Evolutionary conservation across 331 rosid genomes (phyloP).

Genomic region (Malus hybrid): DNA sequence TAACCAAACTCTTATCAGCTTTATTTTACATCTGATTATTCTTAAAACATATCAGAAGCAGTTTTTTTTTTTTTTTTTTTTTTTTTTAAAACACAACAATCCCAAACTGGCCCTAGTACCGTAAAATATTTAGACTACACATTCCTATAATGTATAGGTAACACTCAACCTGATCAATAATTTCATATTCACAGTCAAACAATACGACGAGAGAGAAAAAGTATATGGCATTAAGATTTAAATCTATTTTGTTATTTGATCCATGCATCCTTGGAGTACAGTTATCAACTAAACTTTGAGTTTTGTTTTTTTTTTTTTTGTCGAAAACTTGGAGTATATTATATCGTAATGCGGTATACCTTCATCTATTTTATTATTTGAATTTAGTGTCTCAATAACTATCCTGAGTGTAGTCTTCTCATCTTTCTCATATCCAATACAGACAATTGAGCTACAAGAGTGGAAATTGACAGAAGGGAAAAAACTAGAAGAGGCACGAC

Average conservation of each 20-base stretch:
- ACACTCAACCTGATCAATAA: not conserved
- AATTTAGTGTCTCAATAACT: not conserved
- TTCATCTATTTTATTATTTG: not conserved
- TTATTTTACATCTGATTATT: too few relatives aligned
- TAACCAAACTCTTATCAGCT: too few relatives aligned
- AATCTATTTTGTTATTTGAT: not conserved
- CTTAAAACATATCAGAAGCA: too few relatives aligned
- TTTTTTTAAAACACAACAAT: too few relatives aligned
- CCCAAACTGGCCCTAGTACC: not conserved
- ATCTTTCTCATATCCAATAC: not conserved
- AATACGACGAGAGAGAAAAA: not conserved
- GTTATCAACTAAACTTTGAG: not conserved
- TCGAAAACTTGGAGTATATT: not conserved
- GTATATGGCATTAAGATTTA: not conserved
- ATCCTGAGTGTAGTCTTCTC: not conserved
- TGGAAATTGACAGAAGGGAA: conserved; percentile 16
- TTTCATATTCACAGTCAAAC: not conserved
- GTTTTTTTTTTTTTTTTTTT: too few relatives aligned
- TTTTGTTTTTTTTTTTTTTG: too few relatives aligned
- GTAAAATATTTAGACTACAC: not conserved
- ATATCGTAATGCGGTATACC: not conserved
- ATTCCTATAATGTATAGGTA: not conserved
- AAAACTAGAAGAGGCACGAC: conserved; percentile 11
- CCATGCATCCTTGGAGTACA: not conserved
- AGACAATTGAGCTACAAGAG: conserved; percentile 18